Evolutionary conservation across 805 yeast genomes (phyloP), one percentile per base, ranked within the genome.

Genomic region (Zygosaccharomyces kombuchaensis): DNA sequence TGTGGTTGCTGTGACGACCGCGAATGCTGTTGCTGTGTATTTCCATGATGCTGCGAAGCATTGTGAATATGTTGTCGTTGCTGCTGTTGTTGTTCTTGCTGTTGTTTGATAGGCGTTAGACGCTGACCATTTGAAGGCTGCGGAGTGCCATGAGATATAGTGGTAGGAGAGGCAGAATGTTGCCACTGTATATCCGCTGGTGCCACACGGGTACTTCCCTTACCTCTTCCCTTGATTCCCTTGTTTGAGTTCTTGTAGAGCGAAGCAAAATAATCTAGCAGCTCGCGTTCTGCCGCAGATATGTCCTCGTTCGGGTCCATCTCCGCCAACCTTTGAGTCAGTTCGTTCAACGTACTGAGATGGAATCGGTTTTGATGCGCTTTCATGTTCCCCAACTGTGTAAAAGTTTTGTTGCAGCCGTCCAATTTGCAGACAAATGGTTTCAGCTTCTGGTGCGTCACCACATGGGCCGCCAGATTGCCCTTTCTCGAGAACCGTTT

Each of bases 341-440:
- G 70, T 26, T 70, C 71, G 53, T 80, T 80, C 52, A 91, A 71
- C 0, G 95, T 82, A 12, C 77, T 78, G 52, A 81, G 66, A 65
- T 89, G 98, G 60, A 89, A 88, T 56, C 90, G 74, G 66, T 90
- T 91, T 62, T 90, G 98, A 65, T 91, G 98, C 1, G 95, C 86
- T 66, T 91, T 90, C 72, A 90, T 75, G 60, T 90, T 90, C 2
- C 97, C 97, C 56, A 90, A 72, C 69, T 90, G 98, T 1, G 96
- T 86, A 59, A 90, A 90, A 4, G 84, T 75, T 68, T 88, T 89
- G 54, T 78, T 81, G 68, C 97, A 90, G 47, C 76, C 73, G 63
- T 88, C 96, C 48, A 90, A 73, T 56, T 78, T 79, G 68, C 97
- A 90, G 46, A 77, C 76, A 60, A 73, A 87, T 6, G 96, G 96